These are phyloP conservation scores for Saturnispora halmiae DNA, from an alignment of 805 yeast genomes.

Conservation along the genomic window DNA sequence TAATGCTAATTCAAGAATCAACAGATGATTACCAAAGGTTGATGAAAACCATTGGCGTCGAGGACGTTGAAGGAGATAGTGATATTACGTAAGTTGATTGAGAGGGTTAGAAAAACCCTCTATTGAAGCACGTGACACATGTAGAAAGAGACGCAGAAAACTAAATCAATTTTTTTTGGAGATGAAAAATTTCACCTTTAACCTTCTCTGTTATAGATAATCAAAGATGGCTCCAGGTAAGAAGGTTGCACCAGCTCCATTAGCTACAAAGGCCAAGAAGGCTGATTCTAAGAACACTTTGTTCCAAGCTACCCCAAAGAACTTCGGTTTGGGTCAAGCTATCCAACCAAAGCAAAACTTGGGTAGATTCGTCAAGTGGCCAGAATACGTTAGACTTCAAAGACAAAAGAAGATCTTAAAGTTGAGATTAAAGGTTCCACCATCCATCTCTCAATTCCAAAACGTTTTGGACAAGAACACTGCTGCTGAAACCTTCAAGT, in stretches of 20 bases:
- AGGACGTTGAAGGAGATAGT: not conserved
- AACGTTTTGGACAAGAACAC: slow-evolving; percentile 97
- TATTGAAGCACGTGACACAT: slow-evolving; percentile 3
- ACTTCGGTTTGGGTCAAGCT: slow-evolving; percentile 94
- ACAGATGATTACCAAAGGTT: slow-evolving; percentile 12
- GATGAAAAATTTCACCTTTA: slow-evolving; percentile 38
- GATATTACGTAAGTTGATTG: not conserved
- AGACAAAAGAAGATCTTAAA: slow-evolving; percentile 96
- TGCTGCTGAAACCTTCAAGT: slow-evolving; percentile 93
- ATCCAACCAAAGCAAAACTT: slow-evolving; percentile 94
- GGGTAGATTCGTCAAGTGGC: slow-evolving; percentile 98
- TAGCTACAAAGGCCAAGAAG: slow-evolving; percentile 62
- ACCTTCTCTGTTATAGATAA: slow-evolving; percentile 88
- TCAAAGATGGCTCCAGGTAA: slow-evolving; percentile 29
- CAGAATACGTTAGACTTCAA: slow-evolving; percentile 95
- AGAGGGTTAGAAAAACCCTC: slow-evolving; percentile 7
- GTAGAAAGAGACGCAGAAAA: slow-evolving; percentile 93
- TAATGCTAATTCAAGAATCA: slow-evolving; percentile 10
- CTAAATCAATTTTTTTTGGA: slow-evolving; percentile 69
- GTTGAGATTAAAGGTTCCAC: slow-evolving; percentile 97
- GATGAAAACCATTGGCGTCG: slow-evolving; percentile 9
- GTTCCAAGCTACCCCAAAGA: slow-evolving; percentile 81
- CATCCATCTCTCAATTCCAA: slow-evolving; percentile 95
- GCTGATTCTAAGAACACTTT: slow-evolving; percentile 67
- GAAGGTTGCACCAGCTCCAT: slow-evolving; percentile 98